Base-by-base conservation (phyloP, 176 grass and related monocot species). In the Chloris gayana region DNA sequence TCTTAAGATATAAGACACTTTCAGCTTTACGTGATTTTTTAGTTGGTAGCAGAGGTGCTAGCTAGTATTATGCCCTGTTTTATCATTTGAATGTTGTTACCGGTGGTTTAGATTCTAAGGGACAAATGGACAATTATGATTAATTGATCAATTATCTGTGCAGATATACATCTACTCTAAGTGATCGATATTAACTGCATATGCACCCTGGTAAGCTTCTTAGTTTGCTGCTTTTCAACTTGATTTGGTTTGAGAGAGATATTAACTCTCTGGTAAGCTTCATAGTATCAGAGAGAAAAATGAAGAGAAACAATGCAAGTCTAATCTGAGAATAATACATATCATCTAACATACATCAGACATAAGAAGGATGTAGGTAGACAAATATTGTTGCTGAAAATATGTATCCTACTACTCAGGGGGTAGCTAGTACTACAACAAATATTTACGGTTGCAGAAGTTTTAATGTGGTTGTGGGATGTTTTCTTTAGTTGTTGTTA, bases 91-190 rank as follows among this genome's bases (percentile, higher is more conserved):
- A 78, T 85, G 78, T 78, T 78, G 47, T n/a, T 60, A 44, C 2
- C 10, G 31, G 87, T 78, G 37, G 78, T 85, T 85, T 67, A 67
- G 73, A 73, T 82, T 82, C 87, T 77, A 85, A 79, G 24, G 46
- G 47, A 56, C 58, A 58, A 83, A 50, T 24, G 31, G 12, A 2
- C 42, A 76, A 75, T 75, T 65, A 72, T 85, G 73, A 30, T 65
- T 67, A 82, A 73, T 77, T 85, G 79, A 19, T 65, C 51, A 73
- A 44, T 38, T 33, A 70, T 64, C 33, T 64, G 24, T 31, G 45
- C 17, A 17, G 45, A 70, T 75, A 54, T 58, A 39, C 29, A 9
- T 74, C 41, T 53, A 14, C 1, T 42, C 6, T 33, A 7, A 14
- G 61, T 64, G 21, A 9, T 56, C 53, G 1, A 8, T 38, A 15